Percentiles rank a stretch among this genome's conserved stretches.
Evolutionary conservation across 2,329 filamentous ascomycete species (phyloP).

Genomic region (Cordyceps tenuipes): DNA sequence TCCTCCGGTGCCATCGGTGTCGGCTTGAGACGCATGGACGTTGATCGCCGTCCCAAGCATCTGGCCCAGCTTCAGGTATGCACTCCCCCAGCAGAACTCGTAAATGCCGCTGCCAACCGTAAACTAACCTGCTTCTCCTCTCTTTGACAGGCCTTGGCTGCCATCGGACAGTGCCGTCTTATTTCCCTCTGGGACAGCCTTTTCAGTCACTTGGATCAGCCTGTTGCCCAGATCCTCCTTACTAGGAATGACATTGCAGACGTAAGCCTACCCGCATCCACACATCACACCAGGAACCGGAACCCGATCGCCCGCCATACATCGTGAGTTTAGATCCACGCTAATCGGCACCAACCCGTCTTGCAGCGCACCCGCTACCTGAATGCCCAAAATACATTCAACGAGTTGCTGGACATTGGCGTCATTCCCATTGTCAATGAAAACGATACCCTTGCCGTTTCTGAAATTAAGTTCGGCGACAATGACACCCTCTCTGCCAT

Average conservation of each 20-base stretch:
- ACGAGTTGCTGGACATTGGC: conserved; percentile 83
- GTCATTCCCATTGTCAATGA: conserved; percentile 98
- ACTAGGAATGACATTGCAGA: conserved; percentile 96
- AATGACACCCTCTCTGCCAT: conserved; percentile 97
- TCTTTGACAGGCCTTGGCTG: conserved; percentile 63
- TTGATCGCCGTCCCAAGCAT: conserved; percentile 80
- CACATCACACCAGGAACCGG: neutral
- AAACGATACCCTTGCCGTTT: conserved; percentile 92
- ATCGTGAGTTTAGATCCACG: conserved; percentile 3
- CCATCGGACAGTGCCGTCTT: conserved; percentile 89
- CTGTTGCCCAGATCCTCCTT: conserved; percentile 87
- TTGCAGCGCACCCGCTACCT: conserved; percentile 76
- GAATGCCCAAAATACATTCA: conserved; percentile 93
- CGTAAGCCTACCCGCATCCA: conserved; percentile 38
- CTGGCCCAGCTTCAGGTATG: conserved; percentile 67
- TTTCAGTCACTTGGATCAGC: conserved; percentile 80
- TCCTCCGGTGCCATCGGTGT: conserved; percentile 97
- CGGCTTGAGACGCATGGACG: conserved; percentile 80
- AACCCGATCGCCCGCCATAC: neutral
- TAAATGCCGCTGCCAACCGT: neutral
- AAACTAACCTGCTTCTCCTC: neutral
- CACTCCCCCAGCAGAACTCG: neutral
- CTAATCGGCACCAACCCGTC: conserved; percentile 2
- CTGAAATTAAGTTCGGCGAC: conserved; percentile 98
- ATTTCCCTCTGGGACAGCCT: conserved; percentile 94